Conservation (phyloP, 2,329 filamentous ascomycete species). For the Dactylellina cionopaga region DNA sequence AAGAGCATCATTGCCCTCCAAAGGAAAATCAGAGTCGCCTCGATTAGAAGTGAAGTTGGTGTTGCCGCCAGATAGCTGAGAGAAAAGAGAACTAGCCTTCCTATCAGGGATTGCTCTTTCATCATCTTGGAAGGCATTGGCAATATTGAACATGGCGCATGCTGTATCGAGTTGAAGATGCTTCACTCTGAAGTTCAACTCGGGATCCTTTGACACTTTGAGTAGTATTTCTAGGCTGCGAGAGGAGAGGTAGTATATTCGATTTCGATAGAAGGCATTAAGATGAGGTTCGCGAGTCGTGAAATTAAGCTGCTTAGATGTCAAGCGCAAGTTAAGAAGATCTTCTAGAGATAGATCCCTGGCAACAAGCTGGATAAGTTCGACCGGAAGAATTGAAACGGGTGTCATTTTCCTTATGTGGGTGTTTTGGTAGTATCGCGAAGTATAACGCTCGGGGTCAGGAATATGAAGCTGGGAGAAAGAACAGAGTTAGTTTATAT, state of each 20-base stretch:
- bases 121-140: neutral
- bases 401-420: neutral
- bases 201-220: neutral
- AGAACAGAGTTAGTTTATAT: no score
- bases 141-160: constrained; percentile 3
- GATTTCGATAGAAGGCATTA: neutral
- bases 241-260: constrained; percentile 1
- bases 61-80: neutral
- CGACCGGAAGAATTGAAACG: neutral
- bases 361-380: neutral
- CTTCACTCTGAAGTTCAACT: constrained; percentile 4
- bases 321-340: constrained; percentile 7
- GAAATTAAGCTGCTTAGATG: constrained; percentile 2
- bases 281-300: neutral
- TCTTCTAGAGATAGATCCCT: neutral
- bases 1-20: neutral
- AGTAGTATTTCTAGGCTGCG: constrained; percentile 14
- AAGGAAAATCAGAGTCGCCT: neutral
- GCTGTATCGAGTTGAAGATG: constrained; percentile 14
- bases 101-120: neutral
- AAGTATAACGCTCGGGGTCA: neutral
- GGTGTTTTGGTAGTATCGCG: neutral
- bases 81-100: neutral
- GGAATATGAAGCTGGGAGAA: no score
- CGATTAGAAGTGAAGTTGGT: neutral